Conservation (phyloP, 495 filamentous ascomycete species). For the Aspergillus leporis region DNA sequence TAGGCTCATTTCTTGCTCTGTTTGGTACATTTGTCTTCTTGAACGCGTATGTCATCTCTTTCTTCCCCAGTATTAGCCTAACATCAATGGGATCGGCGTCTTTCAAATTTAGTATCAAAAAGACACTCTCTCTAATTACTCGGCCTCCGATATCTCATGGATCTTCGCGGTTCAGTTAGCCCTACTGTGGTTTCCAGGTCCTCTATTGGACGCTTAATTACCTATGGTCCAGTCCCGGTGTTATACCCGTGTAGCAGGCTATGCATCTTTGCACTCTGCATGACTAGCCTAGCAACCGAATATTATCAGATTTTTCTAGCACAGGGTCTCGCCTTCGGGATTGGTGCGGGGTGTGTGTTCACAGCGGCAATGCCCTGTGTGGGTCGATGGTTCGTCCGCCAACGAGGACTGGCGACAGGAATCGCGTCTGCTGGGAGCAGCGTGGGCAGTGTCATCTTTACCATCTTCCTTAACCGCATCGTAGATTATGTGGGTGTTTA, state of each 20-base stretch:
- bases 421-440: conserved; percentile 31
- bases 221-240: conserved; percentile 31
- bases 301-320: conserved; percentile 35
- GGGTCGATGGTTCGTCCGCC: conserved; percentile 52
- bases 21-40: neutral
- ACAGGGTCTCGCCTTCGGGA: conserved; percentile 30
- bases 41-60: neutral
- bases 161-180: conserved; percentile 35
- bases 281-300: conserved; percentile 25
- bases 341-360: conserved; percentile 34
- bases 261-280: conserved; percentile 30
- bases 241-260: conserved; percentile 26
- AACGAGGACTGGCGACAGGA: conserved; percentile 31
- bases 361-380: conserved; percentile 26
- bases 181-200: conserved; percentile 33
- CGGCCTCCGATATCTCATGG: conserved; percentile 34
- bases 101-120: neutral
- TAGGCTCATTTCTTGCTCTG: neutral
- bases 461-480: conserved; percentile 27
- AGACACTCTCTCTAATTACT: conserved; percentile 17
- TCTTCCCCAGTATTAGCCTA: neutral
- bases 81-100: neutral
- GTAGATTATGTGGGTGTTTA: conserved; percentile 24
- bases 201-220: conserved; percentile 30
- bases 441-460: conserved; percentile 39